Percentiles rank a stretch among this genome's conserved stretches.
These are phyloP conservation scores for Pyrus betulifolia DNA, from an alignment of 306 rosid species.

Conservation along the genomic window DNA sequence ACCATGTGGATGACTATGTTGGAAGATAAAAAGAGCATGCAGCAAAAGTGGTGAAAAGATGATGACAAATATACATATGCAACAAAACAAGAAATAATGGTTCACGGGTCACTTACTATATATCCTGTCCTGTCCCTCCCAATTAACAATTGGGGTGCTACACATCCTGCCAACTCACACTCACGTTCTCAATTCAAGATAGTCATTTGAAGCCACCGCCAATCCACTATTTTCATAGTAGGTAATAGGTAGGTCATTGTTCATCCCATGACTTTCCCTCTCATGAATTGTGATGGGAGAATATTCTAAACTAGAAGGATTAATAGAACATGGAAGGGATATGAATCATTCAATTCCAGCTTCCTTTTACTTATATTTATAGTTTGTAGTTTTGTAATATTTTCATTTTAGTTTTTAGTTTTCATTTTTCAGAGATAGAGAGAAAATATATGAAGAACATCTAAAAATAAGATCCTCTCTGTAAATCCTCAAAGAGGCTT, in stretches of 20 bases:
- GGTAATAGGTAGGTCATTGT: no score
- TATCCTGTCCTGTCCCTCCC: background rate
- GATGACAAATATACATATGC: constrained; percentile 36
- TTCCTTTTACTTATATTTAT: no score
- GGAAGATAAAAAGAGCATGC: constrained; percentile 18
- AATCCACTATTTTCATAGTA: background rate
- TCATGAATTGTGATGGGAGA: background rate
- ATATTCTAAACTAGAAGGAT: background rate
- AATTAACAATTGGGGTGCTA: constrained; percentile 7
- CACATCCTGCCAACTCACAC: constrained; percentile 20
- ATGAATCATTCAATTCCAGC: no score
- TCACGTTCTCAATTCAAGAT: background rate
- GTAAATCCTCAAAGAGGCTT: no score
- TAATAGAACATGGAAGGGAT: no score
- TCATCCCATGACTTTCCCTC: background rate
- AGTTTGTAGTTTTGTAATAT: no score
- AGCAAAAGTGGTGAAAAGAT: constrained; percentile 24
- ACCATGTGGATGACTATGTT: background rate
- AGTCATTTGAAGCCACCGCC: background rate
- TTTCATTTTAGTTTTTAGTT: no score
- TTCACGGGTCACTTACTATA: constrained; percentile 66
- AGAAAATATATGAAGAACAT: no score
- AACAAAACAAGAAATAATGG: constrained; percentile 1
- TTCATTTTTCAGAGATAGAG: background rate
- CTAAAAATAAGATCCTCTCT: background rate